Evolutionary conservation across 805 yeast genomes (phyloP).

Genomic region (Lipomyces sp.): DNA sequence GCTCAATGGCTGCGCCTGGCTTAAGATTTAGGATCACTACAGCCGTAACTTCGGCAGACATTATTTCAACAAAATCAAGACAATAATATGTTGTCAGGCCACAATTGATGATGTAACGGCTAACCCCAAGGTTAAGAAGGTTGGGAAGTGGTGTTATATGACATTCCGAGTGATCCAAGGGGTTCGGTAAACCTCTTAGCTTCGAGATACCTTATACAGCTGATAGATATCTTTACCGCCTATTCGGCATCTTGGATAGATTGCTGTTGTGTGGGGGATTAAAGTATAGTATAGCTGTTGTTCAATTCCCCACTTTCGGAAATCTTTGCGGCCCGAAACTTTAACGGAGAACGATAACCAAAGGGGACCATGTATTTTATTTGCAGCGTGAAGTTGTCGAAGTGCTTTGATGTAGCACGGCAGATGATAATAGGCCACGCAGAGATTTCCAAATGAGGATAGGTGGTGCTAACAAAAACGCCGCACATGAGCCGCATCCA

Average conservation of each 20-base stretch:
- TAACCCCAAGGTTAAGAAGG: not conserved
- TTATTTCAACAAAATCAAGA: not conserved
- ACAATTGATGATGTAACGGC: slow-evolving; percentile 3
- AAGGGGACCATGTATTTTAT: too few relatives aligned
- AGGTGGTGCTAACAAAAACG: not conserved
- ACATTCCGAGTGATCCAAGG: not conserved
- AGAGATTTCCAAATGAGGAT: slow-evolving; percentile 6
- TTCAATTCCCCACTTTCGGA: not conserved
- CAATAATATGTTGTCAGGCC: not conserved
- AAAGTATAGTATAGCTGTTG: not conserved
- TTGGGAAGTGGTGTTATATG: not conserved
- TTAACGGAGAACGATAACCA: not conserved
- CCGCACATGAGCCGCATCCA: slow-evolving; percentile 1
- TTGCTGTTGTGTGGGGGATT: not conserved
- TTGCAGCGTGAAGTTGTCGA: not conserved
- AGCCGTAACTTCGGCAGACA: slow-evolving; percentile 1
- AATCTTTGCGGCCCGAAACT: slow-evolving; percentile 3
- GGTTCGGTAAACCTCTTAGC: not conserved
- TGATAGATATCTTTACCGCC: slow-evolving; percentile 2
- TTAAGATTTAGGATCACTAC: slow-evolving; percentile 2
- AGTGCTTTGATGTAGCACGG: not conserved
- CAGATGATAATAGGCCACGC: slow-evolving; percentile 2
- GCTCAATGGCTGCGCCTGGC: slow-evolving; percentile 1
- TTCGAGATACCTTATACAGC: slow-evolving; percentile 1
- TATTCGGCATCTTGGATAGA: slow-evolving; percentile 1